Percentiles rank a stretch among this genome's conserved stretches.
Conservation (phyloP, 176 grass and related monocot species). For the Luzula sylvatica region DNA sequence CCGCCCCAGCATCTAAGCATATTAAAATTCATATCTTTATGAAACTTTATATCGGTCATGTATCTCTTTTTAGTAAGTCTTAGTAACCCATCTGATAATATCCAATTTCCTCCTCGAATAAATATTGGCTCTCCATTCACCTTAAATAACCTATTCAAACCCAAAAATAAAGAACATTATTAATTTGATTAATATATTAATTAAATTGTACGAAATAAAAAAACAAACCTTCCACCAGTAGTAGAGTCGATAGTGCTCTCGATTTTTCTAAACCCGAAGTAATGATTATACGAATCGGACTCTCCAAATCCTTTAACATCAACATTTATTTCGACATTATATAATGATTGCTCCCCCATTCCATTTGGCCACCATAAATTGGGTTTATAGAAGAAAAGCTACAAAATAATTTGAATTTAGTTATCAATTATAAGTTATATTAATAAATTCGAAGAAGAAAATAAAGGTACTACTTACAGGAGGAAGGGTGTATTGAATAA, state of each 20-base stretch:
- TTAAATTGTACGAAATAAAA: background rate
- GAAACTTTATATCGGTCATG: slow-evolving; percentile 89
- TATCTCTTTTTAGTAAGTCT: slow-evolving; percentile 76
- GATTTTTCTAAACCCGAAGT: slow-evolving; percentile 80
- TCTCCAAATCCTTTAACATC: slow-evolving; percentile 82
- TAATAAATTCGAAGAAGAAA: background rate
- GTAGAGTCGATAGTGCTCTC: slow-evolving; percentile 65
- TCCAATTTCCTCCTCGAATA: slow-evolving; percentile 96
- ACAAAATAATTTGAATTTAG: too few relatives aligned
- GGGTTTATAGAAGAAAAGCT: slow-evolving; percentile 98
- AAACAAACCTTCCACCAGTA: slow-evolving; percentile 76
- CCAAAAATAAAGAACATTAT: slow-evolving; percentile 1
- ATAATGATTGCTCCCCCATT: slow-evolving; percentile 79
- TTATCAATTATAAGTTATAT: background rate
- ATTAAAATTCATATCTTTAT: slow-evolving; percentile 96
- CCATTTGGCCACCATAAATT: slow-evolving; percentile 99
- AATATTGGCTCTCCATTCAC: slow-evolving; percentile 87
- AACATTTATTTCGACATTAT: slow-evolving; percentile 69
- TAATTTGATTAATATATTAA: background rate
- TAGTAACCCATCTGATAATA: slow-evolving; percentile 90
- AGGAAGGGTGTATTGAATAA: slow-evolving; percentile 61
- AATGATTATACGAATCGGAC: slow-evolving; percentile 76
- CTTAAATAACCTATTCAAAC: slow-evolving; percentile 69
- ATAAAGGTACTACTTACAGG: slow-evolving; percentile 57
- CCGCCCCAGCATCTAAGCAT: slow-evolving; percentile 98